These are phyloP conservation scores for Epichloe hybrida DNA, from an alignment of 2,329 filamentous ascomycete genomes.

Conservation along the genomic window DNA sequence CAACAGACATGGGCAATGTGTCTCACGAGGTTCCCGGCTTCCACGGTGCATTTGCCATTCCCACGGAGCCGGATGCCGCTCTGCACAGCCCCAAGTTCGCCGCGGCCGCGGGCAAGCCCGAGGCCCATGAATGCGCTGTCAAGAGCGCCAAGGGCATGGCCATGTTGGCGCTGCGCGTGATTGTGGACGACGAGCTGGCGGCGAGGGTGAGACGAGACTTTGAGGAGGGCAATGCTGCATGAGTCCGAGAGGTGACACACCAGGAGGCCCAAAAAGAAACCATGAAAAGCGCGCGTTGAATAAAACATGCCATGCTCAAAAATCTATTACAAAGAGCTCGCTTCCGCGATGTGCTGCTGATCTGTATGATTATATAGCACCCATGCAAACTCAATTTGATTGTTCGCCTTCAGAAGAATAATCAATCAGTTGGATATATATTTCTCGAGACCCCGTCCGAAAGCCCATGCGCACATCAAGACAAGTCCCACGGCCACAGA, in stretches of 20 bases:
- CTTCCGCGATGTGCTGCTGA: no score
- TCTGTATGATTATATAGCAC: no score
- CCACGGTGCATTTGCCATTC: slow-evolving; percentile 34
- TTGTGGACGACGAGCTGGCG: slow-evolving; percentile 10
- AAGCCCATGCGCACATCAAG: no score
- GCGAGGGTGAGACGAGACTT: slow-evolving; percentile 1
- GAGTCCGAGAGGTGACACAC: neutral
- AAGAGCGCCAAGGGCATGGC: slow-evolving; percentile 33
- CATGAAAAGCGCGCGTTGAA: no score
- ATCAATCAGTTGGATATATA: no score
- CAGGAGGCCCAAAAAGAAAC: no score
- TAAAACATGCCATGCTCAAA: no score
- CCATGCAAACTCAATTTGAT: no score
- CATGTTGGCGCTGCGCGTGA: slow-evolving; percentile 18
- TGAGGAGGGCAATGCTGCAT: neutral
- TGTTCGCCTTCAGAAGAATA: no score
- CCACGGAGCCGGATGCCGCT: slow-evolving; percentile 20
- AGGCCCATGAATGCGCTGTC: slow-evolving; percentile 26
- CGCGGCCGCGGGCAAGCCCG: slow-evolving; percentile 27
- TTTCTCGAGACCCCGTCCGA: no score
- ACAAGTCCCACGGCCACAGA: no score
- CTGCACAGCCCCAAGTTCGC: slow-evolving; percentile 30
- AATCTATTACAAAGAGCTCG: no score
- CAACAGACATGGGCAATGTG: slow-evolving; percentile 40
- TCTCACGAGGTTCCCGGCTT: slow-evolving; percentile 32